Percentiles rank a stretch among this genome's conserved stretches.
These are phyloP conservation scores for Zelonia costaricensis DNA, from an alignment of 208 protist genomes.

Conservation along the genomic window DNA sequence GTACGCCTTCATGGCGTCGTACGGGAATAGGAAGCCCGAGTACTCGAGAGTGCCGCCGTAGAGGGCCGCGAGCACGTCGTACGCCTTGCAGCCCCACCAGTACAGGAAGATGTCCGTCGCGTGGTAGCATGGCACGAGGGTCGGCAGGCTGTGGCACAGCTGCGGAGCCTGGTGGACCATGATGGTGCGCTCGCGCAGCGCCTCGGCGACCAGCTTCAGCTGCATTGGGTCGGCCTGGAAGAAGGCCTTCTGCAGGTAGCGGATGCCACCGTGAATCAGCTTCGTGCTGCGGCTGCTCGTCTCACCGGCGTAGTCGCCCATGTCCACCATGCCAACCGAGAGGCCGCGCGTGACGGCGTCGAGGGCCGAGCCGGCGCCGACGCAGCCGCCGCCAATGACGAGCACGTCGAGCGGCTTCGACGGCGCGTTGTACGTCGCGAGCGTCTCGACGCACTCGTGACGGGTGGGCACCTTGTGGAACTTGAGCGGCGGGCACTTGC, in stretches of 20 bases:
- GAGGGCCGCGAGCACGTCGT: conserved; percentile 87
- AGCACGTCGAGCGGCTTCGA: conserved; percentile 92
- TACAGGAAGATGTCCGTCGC: conserved; percentile 82
- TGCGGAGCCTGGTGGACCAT: conserved; percentile 95
- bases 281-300: conserved; percentile 96
- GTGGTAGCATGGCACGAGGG: conserved; percentile 93
- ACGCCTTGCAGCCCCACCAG: conserved; percentile 88
- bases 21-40: conserved; percentile 79
- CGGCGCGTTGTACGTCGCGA: conserved; percentile 41
- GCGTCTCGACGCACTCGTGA: conserved; percentile 49
- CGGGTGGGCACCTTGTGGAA: conserved; percentile 50
- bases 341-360: conserved; percentile 94
- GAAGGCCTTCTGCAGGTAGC: conserved; percentile 95
- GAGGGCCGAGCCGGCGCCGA: conserved; percentile 92
- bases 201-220: conserved; percentile 91
- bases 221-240: conserved; percentile 85
- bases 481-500: conserved; percentile 42
- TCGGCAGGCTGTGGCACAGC: conserved; percentile 89
- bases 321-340: conserved; percentile 93
- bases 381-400: conserved; percentile 96
- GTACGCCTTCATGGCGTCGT: conserved; percentile 78
- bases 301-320: conserved; percentile 95
- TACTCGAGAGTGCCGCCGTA: conserved; percentile 80
- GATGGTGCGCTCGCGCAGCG: conserved; percentile 91
- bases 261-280: conserved; percentile 97